Percentiles rank a stretch among this genome's conserved stretches.
phyloP scores from a whole-genome alignment of 148 eudicot genomes.

The Linanthus parryae region DNA sequence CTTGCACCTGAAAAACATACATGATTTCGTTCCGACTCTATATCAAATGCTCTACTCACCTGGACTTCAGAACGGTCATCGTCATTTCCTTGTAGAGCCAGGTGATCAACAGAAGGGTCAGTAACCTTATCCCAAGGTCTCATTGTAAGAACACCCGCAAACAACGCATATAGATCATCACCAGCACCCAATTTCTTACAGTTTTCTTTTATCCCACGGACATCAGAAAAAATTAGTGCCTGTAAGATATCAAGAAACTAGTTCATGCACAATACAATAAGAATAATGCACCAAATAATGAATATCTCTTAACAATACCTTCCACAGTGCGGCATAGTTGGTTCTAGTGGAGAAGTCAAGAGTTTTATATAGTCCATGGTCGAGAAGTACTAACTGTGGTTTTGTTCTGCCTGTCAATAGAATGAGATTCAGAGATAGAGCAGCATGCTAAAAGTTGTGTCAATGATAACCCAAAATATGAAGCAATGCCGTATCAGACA shows the following conservation, averaged over 20 bases:
- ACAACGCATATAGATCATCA: conserved; percentile 80
- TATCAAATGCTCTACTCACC: too few species aligned
- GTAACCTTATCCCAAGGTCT: conserved; percentile 89
- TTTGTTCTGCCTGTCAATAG: conserved; percentile 55
- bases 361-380: conserved; percentile 95
- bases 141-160: conserved; percentile 95
- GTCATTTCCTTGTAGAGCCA: conserved; percentile 67
- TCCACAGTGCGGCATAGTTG: conserved; percentile 92
- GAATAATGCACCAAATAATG: background rate
- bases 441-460: too few species aligned
- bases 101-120: conserved; percentile 88
- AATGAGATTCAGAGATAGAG: background rate
- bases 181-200: conserved; percentile 90
- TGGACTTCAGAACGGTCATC: conserved; percentile 77
- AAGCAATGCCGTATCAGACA: too few species aligned
- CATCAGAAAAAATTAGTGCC: conserved; percentile 90
- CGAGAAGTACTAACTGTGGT: conserved; percentile 87
- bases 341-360: conserved; percentile 70
- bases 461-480: too few species aligned
- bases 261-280: background rate
- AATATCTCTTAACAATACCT: conserved; percentile 40
- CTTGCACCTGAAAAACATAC: too few species aligned
- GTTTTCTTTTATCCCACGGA: conserved; percentile 68
- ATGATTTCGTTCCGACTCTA: too few species aligned
- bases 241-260: conserved; percentile 26